Evolutionary conservation across 78 protist genomes (phyloP).

Genomic region (Monosiga brevicollis): DNA sequence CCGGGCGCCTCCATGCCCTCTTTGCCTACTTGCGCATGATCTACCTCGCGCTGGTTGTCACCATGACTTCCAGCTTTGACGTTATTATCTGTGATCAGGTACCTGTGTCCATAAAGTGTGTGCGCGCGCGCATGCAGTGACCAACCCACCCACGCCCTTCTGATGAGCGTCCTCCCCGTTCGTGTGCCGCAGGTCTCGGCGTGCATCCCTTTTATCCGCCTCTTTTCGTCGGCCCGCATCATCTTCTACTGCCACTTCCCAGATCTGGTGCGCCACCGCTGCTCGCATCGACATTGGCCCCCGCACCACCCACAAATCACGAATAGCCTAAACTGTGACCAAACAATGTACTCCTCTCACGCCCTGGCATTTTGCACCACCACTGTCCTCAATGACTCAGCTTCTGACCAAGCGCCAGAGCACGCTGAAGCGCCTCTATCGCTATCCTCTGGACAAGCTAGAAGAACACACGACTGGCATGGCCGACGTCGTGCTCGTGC

Average conservation of each 20-base stretch:
- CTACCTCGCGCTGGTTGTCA: background rate
- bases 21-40: conserved; percentile 22
- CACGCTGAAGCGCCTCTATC: conserved; percentile 49
- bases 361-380: no score
- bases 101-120: conserved; percentile 3
- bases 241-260: conserved; percentile 98
- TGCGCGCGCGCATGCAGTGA: background rate
- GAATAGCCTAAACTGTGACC: no score
- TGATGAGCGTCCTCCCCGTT: background rate
- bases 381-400: no score
- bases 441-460: conserved; percentile 81
- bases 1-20: conserved; percentile 21
- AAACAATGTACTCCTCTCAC: no score
- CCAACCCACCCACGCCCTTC: background rate
- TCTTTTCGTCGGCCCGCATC: conserved; percentile 2
- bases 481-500: background rate
- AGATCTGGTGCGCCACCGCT: conserved; percentile 50
- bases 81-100: conserved; percentile 41
- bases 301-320: no score
- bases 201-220: background rate
- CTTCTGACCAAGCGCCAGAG: conserved; percentile 34
- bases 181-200: background rate
- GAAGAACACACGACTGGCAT: conserved; percentile 79
- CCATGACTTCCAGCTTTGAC: background rate
- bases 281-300: background rate